Evolutionary conservation across 495 filamentous ascomycete genomes (phyloP).

Genomic region (Podospora pseudocomata): DNA sequence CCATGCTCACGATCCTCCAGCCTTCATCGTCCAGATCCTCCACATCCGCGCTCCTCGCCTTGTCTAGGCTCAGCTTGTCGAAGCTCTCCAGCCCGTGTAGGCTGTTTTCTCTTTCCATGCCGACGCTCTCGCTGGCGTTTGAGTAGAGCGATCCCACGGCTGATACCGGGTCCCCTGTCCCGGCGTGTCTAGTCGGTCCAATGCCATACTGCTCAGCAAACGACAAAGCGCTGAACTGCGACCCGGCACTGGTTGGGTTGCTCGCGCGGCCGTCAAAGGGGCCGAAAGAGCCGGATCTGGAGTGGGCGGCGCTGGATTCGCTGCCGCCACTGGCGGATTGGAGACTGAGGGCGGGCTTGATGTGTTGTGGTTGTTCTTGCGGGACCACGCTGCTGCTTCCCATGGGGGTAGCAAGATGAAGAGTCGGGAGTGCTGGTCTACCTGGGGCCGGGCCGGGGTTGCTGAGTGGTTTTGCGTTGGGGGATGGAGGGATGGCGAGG

Average conservation of each 20-base stretch:
- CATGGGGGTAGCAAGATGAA: constrained; percentile 82
- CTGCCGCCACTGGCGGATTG: constrained; percentile 68
- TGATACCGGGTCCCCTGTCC: constrained; percentile 80
- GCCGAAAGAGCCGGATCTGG: constrained; percentile 69
- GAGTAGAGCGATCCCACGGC: constrained; percentile 83
- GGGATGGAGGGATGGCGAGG: constrained; percentile 81
- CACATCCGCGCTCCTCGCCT: constrained; percentile 77
- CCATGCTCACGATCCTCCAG: constrained; percentile 87
- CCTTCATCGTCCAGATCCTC: constrained; percentile 92
- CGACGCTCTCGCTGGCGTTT: constrained; percentile 60
- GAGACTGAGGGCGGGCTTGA: constrained; percentile 41
- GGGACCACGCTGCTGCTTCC: constrained; percentile 62
- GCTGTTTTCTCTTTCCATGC: constrained; percentile 75
- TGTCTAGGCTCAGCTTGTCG: constrained; percentile 71
- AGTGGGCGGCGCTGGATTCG: constrained; percentile 62
- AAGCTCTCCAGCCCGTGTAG: constrained; percentile 64
- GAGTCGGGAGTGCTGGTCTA: constrained; percentile 61
- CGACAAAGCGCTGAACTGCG: constrained; percentile 69
- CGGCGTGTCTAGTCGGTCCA: constrained; percentile 49
- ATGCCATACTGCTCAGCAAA: constrained; percentile 67
- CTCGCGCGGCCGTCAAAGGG: constrained; percentile 69
- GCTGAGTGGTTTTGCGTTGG: constrained; percentile 67
- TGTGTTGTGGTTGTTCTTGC: constrained; percentile 48
- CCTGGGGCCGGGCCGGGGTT: constrained; percentile 39
- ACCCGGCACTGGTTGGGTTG: constrained; percentile 76